Evolutionary conservation across 1,284 basidiomycete species (phyloP).

Genomic region (Leccinum pallidistipes): DNA sequence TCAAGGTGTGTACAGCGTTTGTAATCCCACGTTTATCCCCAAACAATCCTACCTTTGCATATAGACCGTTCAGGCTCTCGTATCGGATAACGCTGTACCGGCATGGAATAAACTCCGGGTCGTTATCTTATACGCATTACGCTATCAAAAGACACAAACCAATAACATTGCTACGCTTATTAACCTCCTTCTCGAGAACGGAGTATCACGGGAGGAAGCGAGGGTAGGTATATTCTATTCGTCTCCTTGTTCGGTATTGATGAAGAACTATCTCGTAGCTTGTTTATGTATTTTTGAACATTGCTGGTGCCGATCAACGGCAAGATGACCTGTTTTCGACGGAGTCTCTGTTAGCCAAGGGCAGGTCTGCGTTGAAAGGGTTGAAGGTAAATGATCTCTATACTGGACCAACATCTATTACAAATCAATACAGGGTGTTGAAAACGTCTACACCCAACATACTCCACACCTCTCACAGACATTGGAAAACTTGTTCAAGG

Average conservation of each 20-base stretch:
- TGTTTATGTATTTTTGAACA: conserved; percentile 91
- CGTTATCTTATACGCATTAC: conserved; percentile 92
- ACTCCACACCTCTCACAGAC: conserved; percentile 93
- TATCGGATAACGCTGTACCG: conserved; percentile 68
- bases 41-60: conserved; percentile 7
- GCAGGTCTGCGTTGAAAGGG: conserved; percentile 93
- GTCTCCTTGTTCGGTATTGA: background rate
- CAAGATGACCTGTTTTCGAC: conserved; percentile 98
- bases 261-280: conserved; percentile 44
- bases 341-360: conserved; percentile 92
- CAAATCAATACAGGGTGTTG: conserved; percentile 71
- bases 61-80: conserved; percentile 77
- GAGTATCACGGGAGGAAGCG: conserved; percentile 83
- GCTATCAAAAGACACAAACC: conserved; percentile 92
- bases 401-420: background rate
- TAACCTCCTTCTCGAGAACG: conserved; percentile 79
- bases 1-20: conserved; percentile 56
- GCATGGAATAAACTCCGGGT: conserved; percentile 86
- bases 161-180: conserved; percentile 85
- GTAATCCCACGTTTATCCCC: background rate
- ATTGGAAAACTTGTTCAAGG: conserved; percentile 87
- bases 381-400: conserved; percentile 63
- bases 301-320: conserved; percentile 93
- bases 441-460: conserved; percentile 99
- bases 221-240: conserved; percentile 49